Percentiles rank a stretch among this genome's conserved stretches.
Evolutionary conservation across 495 filamentous ascomycete genomes (phyloP).

Genomic region (Talaromyces wortmannii): DNA sequence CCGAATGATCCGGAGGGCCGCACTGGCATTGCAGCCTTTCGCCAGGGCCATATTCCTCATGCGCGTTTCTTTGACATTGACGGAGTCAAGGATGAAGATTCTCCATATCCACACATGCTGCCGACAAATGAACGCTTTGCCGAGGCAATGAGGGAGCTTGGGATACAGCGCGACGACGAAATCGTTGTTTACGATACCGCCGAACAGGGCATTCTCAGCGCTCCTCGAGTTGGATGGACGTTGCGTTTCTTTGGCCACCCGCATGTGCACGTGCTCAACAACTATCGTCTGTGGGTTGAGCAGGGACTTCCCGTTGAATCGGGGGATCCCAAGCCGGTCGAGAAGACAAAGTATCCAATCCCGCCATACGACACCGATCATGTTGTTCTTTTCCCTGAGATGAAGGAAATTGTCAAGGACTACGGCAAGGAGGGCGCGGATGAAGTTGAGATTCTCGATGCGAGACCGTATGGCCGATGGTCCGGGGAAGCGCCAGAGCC

Average conservation of each 20-base stretch:
- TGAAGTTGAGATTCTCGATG: slow-evolving; percentile 85
- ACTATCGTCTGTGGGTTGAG: slow-evolving; percentile 85
- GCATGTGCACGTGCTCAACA: slow-evolving; percentile 87
- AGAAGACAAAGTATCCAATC: slow-evolving; percentile 47
- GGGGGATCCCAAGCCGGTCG: slow-evolving; percentile 58
- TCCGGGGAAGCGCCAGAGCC: slow-evolving; percentile 81
- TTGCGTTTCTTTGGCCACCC: slow-evolving; percentile 83
- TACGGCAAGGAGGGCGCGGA: slow-evolving; percentile 71
- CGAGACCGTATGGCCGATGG: slow-evolving; percentile 72
- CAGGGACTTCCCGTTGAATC: slow-evolving; percentile 73
- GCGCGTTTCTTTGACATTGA: slow-evolving; percentile 97
- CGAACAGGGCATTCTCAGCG: slow-evolving; percentile 88
- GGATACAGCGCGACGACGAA: slow-evolving; percentile 77
- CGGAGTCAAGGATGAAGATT: slow-evolving; percentile 75
- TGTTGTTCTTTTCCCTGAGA: slow-evolving; percentile 69
- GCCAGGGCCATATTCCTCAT: slow-evolving; percentile 68
- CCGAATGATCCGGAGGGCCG: slow-evolving; percentile 76
- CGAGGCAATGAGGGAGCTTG: slow-evolving; percentile 78
- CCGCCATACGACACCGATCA: slow-evolving; percentile 46
- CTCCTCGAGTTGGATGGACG: slow-evolving; percentile 90
- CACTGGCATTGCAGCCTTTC: slow-evolving; percentile 71
- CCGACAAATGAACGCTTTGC: slow-evolving; percentile 75
- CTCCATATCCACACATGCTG: slow-evolving; percentile 95
- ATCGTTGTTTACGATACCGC: slow-evolving; percentile 89
- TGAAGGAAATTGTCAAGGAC: slow-evolving; percentile 69